These are phyloP conservation scores for Eutrema japonicum DNA, from an alignment of 345 rosid species.

Conservation along the genomic window DNA sequence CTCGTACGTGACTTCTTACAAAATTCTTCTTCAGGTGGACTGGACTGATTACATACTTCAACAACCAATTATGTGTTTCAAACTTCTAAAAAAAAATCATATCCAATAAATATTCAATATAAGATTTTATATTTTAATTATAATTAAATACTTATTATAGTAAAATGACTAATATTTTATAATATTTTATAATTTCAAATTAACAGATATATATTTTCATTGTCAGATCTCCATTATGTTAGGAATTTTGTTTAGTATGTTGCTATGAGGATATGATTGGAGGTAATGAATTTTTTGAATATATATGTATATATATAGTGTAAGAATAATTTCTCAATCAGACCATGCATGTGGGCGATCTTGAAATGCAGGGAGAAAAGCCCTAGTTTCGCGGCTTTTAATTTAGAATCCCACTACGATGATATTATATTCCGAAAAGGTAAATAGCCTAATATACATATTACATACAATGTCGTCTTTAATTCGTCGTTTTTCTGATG, in stretches of 20 bases:
- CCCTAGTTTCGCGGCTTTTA: constrained; percentile 43
- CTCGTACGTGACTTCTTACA: not conserved
- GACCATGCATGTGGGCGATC: constrained; percentile 35
- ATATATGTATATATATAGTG: not conserved
- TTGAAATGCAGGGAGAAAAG: constrained; percentile 29
- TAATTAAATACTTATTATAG: not conserved
- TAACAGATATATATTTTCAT: not conserved
- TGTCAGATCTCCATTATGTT: not conserved
- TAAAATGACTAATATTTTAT: not conserved
- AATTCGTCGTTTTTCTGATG: constrained; percentile 20
- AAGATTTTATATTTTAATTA: too few relatives aligned
- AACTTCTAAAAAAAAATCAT: too few relatives aligned
- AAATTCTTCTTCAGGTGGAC: constrained; percentile 9
- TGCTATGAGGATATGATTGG: not conserved
- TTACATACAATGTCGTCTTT: constrained; percentile 25
- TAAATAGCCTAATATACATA: constrained; percentile 16
- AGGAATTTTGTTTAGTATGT: not conserved
- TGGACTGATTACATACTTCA: constrained; percentile 1
- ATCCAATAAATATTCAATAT: too few relatives aligned
- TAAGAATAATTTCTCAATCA: constrained; percentile 14
- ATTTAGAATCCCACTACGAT: constrained; percentile 4
- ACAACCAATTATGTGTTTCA: not conserved
- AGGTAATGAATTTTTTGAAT: not conserved
- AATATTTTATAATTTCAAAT: not conserved
- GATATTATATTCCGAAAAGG: constrained; percentile 10